Evolutionary conservation across 2,329 filamentous ascomycete genomes (phyloP), one percentile per base, ranked within the genome.

Genomic region (Arthrobotrys sphaeroides): DNA sequence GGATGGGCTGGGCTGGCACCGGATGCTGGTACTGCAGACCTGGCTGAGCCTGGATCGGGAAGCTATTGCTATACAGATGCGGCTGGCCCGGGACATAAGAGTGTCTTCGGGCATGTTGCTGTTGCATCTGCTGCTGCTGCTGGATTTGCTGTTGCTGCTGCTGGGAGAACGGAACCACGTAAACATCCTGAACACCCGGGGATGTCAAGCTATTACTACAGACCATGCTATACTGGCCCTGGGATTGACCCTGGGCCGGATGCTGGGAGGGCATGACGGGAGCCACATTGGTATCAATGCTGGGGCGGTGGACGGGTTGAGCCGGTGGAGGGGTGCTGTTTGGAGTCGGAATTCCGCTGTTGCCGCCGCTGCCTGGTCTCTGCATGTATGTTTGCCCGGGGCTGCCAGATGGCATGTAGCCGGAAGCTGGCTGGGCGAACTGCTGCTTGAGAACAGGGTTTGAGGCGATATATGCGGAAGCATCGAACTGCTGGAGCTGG

Each of bases 131-230:
- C 62, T 47, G 40, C 26, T 67, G 62, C 31, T 33, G 13, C 33
- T 66, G 61, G 47, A 40, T 38, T 28, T 60, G 49, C 12, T 57
- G 49, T 36, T 69, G 73, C 38, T 76, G 73, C 51, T 69, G 65
- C 24, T 76, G 73, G 26, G 65, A 40, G 40, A 76, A 76, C 13
- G 73, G 73, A 26, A 70, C 66, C 13, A 76, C 73, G 31, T 76
- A 76, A 13, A 70, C 73, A 47, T 76, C 66, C 22, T 76, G 73
- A 7, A 76, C 73, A 31, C 73, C 73, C 3, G 73, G 73, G 16
- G 73, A 76, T 40, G 73, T 76, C 57, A 76, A 53, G 33, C 73
- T 76, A 40, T 76, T 76, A 26, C 65, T 70, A 65, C 38, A 76
- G 20, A 76, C 65, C 73, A 73, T 73, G 60, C 62, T 67, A 16